A percentile compares a stretch with the other conserved stretches of the same genome.
These are phyloP conservation scores for Penicillium aurantiogriseum DNA, from an alignment of 2,329 filamentous ascomycete genomes.

Conservation along the genomic window DNA sequence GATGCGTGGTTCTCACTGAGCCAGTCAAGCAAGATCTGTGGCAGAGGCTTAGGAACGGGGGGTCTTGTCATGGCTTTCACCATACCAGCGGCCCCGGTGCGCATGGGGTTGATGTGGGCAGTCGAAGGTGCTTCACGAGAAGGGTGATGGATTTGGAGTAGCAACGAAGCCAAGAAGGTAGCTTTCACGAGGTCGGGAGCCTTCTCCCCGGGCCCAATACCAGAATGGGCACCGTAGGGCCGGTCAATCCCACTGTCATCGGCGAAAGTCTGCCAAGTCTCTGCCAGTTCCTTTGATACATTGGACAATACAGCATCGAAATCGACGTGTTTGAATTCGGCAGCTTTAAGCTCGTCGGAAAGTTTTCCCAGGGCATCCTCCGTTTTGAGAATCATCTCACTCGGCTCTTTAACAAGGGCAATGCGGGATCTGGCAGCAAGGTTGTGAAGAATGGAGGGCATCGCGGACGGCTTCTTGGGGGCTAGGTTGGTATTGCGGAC, in stretches of 20 bases:
- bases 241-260: slow-evolving; percentile 44
- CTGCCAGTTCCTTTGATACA: slow-evolving; percentile 35
- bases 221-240: slow-evolving; percentile 48
- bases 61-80: slow-evolving; percentile 28
- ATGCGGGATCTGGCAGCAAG: slow-evolving; percentile 58
- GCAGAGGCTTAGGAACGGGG: slow-evolving; percentile 53
- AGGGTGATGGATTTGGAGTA: slow-evolving; percentile 76
- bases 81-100: slow-evolving; percentile 30
- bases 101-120: slow-evolving; percentile 24
- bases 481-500: slow-evolving; percentile 33
- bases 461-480: slow-evolving; percentile 58
- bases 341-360: slow-evolving; percentile 50
- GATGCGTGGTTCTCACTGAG: slow-evolving; percentile 71
- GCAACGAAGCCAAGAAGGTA: slow-evolving; percentile 71
- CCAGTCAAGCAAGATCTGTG: slow-evolving; percentile 81
- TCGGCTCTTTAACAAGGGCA: slow-evolving; percentile 65
- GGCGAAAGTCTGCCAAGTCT: slow-evolving; percentile 34
- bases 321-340: slow-evolving; percentile 33
- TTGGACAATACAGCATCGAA: slow-evolving; percentile 35
- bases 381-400: slow-evolving; percentile 70
- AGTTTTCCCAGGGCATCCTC: slow-evolving; percentile 68
- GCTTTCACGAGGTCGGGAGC: slow-evolving; percentile 70
- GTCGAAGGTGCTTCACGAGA: slow-evolving; percentile 38
- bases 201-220: slow-evolving; percentile 64
- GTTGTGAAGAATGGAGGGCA: slow-evolving; percentile 70